Evolutionary conservation across 169 alveolate species (phyloP), one percentile per base, ranked within the genome.

Genomic region (Eimeria brunetti): DNA sequence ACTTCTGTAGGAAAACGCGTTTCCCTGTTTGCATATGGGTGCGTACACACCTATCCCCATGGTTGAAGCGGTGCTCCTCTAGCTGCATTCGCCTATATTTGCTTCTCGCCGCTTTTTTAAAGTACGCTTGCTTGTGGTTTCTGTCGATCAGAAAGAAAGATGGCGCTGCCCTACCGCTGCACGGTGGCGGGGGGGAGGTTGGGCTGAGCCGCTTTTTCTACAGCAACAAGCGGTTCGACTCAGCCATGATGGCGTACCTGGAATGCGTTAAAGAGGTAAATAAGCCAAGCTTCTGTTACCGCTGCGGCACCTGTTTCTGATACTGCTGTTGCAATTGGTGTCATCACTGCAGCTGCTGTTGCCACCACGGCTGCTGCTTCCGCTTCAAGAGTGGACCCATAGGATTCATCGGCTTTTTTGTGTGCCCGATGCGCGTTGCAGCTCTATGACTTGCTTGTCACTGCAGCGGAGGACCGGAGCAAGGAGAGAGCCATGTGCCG

Each of bases 141-240:
- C 30, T 53, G 60, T 56, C n/a, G 83, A 44, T 86, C 78, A 93
- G 96, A 56, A 93, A 64, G 69, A 69, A 84, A 71, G 96, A 93
- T 69, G 93, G 62, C 58, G 83, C 56, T 27, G 80, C 83, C n/a
- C 78, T 92, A 30, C 96, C 96, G 46, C 89, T 92, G 33, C 96
- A 92, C 41, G 96, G 96, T 56, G 88, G 94, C 41, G 94, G 95
- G 51, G 76, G 89, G 81, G 96, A 95, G 38, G 86, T 75, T n/a
- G 94, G 94, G 20, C 75, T 95, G 60, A 60, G 94, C 69, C 93
- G 96, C 9, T 81, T 95, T 71, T 94, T 94, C 33, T 95, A 69
- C 86, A 67, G 85, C 62, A 86, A 60, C 49, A 91, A 85, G 20
- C 76, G 94, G 22, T 95, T 95, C 69, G 96, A 95, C 83, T 64